phyloP scores from a whole-genome alignment of 179 eudicot genomes.

The Corrigiola litoralis region DNA sequence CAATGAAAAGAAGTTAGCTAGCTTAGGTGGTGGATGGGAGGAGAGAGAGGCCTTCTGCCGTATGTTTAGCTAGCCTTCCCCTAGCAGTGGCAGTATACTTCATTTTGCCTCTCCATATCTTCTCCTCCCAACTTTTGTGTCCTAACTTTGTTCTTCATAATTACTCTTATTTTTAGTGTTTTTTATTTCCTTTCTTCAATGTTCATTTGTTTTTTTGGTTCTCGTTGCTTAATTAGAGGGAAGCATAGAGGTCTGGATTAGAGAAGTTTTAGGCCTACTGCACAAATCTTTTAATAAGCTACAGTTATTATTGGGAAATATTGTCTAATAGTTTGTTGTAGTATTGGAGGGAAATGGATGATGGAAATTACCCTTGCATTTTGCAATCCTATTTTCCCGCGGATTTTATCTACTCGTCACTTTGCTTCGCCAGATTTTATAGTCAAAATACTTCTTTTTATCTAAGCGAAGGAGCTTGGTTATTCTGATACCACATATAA shows the following conservation, averaged over 20 bases:
- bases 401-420: slow-evolving; percentile 1
- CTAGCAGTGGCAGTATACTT: slow-evolving; percentile 26
- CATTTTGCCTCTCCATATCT: slow-evolving; percentile 19
- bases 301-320: slow-evolving; percentile 25
- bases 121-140: slow-evolving; percentile 19
- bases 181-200: not conserved
- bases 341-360: slow-evolving; percentile 6
- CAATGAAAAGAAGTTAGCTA: not conserved
- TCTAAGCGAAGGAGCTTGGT: too few relatives aligned
- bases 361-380: not conserved
- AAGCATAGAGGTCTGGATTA: slow-evolving; percentile 11
- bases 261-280: slow-evolving; percentile 33
- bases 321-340: slow-evolving; percentile 15
- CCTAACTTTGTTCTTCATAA: not conserved
- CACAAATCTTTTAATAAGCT: slow-evolving; percentile 5
- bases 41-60: slow-evolving; percentile 25
- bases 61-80: slow-evolving; percentile 27
- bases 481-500: too few relatives aligned
- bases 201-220: not conserved
- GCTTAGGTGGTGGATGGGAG: not conserved
- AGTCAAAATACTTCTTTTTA: not conserved
- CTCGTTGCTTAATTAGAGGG: slow-evolving; percentile 9
- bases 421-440: not conserved
- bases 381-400: slow-evolving; percentile 10
- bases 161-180: slow-evolving; percentile 17